Percentiles rank a stretch among this genome's conserved stretches.
Evolutionary conservation across 768 basidiomycete genomes (phyloP).

Genomic region (Boletus pseudo-olivaceus): DNA sequence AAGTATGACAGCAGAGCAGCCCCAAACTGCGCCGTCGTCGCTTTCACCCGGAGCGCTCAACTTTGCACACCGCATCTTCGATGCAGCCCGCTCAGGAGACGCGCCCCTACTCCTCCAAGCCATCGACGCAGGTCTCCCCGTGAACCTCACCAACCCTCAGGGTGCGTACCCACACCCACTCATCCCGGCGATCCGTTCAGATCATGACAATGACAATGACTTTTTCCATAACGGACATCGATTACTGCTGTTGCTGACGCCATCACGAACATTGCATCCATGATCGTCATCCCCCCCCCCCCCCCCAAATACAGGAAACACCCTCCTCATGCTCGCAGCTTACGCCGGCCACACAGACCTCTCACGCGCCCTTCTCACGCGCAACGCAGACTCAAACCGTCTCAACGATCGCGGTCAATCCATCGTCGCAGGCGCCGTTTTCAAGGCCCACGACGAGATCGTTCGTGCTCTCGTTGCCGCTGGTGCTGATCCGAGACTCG

Average conservation of each 20-base stretch:
- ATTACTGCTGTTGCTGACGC: too few species aligned
- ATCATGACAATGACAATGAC: background rate
- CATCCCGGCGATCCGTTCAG: too few species aligned
- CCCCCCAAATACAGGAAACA: conserved; percentile 51
- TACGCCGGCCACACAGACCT: conserved; percentile 64
- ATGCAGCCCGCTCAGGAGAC: conserved; percentile 65
- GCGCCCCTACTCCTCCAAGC: conserved; percentile 51
- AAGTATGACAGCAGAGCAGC: background rate
- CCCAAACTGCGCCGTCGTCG: background rate
- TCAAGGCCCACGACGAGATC: conserved; percentile 66
- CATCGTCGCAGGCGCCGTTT: conserved; percentile 73
- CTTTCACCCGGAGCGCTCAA: conserved; percentile 39
- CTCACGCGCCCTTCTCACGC: conserved; percentile 47
- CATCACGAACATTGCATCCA: too few species aligned
- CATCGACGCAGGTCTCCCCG: conserved; percentile 64
- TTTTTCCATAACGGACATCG: too few species aligned
- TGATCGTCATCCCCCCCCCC: too few species aligned
- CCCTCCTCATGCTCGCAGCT: conserved; percentile 73
- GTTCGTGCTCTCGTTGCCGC: conserved; percentile 49
- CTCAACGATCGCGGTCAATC: conserved; percentile 72
- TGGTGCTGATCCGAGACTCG: conserved; percentile 62
- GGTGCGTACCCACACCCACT: conserved; percentile 35
- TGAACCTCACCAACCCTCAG: conserved; percentile 70
- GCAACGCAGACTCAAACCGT: conserved; percentile 63
- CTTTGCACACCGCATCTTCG: conserved; percentile 69